A percentile compares a stretch with the other conserved stretches of the same genome.
phyloP scores from a whole-genome alignment of 495 filamentous ascomycete species.

The Friedmanniomyces simplex region DNA sequence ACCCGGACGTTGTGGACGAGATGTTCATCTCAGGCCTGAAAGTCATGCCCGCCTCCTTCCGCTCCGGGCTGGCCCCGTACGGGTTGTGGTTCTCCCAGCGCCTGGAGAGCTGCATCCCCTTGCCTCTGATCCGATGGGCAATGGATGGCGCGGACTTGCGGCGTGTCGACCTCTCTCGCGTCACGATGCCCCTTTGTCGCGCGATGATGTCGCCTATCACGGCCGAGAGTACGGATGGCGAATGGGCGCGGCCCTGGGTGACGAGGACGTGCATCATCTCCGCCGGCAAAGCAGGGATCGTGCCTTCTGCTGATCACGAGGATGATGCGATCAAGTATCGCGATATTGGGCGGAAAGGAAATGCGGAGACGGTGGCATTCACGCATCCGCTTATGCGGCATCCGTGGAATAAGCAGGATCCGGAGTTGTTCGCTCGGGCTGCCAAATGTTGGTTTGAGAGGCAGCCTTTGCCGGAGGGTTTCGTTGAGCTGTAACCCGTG shows the following conservation, averaged over 20 bases:
- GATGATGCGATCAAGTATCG: slow-evolving; percentile 5
- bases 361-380: slow-evolving; percentile 2
- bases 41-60: background rate
- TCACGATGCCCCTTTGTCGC: slow-evolving; percentile 3
- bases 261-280: slow-evolving; percentile 14
- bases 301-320: slow-evolving; percentile 9
- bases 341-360: slow-evolving; percentile 4
- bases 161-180: background rate
- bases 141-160: slow-evolving; percentile 13
- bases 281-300: slow-evolving; percentile 10
- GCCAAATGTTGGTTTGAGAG: slow-evolving; percentile 7
- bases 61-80: background rate
- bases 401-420: slow-evolving; percentile 18
- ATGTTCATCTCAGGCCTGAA: slow-evolving; percentile 15
- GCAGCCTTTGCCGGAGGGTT: slow-evolving; percentile 6
- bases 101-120: background rate
- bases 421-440: slow-evolving; percentile 14
- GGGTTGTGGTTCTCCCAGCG: background rate
- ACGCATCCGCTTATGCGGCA: slow-evolving; percentile 17
- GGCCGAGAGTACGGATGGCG: background rate
- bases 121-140: slow-evolving; percentile 4
- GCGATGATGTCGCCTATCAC: slow-evolving; percentile 1
- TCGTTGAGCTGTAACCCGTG: slow-evolving; percentile 4
- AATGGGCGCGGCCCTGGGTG: slow-evolving; percentile 7
- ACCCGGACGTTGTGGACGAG: slow-evolving; percentile 5